Evolutionary conservation across 2,329 filamentous ascomycete species (phyloP).

Genomic region (Zasmidium cellare): DNA sequence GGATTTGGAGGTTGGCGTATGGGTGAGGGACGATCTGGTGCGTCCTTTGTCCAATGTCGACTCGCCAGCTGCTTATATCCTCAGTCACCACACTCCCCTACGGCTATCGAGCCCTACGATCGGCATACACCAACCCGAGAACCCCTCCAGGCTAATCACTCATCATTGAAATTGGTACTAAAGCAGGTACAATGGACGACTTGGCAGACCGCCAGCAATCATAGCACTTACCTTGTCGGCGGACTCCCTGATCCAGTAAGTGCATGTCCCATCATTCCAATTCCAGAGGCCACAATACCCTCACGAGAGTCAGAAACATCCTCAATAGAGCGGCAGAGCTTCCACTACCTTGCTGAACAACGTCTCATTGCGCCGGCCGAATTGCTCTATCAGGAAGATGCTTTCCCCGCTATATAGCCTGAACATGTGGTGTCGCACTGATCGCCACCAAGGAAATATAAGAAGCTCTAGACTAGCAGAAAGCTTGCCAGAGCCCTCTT

Average conservation of each 20-base stretch:
- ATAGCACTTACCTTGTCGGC: too few species aligned
- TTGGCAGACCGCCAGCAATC: background rate
- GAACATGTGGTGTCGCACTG: background rate
- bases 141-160: too few species aligned
- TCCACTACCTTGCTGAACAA: background rate
- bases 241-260: background rate
- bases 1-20: background rate
- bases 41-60: too few species aligned
- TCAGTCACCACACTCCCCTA: too few species aligned
- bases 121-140: too few species aligned
- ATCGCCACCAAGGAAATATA: background rate
- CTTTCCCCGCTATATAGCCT: background rate
- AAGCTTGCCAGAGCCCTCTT: background rate
- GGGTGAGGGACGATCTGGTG: background rate
- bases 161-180: too few species aligned
- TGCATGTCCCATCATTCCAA: background rate
- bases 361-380: background rate
- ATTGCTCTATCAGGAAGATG: background rate
- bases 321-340: background rate
- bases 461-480: background rate
- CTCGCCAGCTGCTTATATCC: too few species aligned
- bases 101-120: too few species aligned
- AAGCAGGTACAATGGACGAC: too few species aligned
- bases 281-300: background rate
- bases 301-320: background rate